Base-by-base conservation (phyloP, 345 rosid genomes). In the Eucalyptus cladocalyx region DNA sequence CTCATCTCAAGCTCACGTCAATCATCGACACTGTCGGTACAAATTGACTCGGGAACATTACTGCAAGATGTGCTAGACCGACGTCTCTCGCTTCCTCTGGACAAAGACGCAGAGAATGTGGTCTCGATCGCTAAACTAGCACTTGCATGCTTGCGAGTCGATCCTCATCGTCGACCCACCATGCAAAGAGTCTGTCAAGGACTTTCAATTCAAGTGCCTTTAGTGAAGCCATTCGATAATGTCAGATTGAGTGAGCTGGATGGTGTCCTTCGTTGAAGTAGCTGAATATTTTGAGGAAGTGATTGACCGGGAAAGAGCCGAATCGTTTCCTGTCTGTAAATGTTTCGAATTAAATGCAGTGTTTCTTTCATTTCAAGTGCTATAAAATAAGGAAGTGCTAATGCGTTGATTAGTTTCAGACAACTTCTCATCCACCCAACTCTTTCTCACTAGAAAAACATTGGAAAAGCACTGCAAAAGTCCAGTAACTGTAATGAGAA, bases 81-180 rank as follows among this genome's bases (percentile, higher is more conserved):
- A 67, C 42, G 42, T 32, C 80, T 67, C 80, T 32, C 80, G 12
- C 42, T 67, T 67, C 80, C 80, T 32, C 6, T 32, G 12, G 42
- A 67, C 42, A 32, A 32, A 67, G 24, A 67, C 4, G 12, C 80
- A 1, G 42, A 32, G 80, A 32, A 67, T 32, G 80, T 67, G 80
- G 80, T 67, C 42, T 69, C 80, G 7, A 69, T 69, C 3, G 80
- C 80, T 69, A 69, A 69, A 69, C 42, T 32, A 18, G 93, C 92
- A 42, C 10, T 88, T 16, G 24, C 86, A 60, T 93, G 94, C 49
- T 47, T 92, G 72, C 86, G 87, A 48, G 88, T 88, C 37, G 81
- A 93, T 89, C 94, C 94, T 51, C 81, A 87, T 3, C 54, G 87
- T 37, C 91, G 93, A 8, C 94, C 94, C 47, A 90, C 94, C 47